Base-by-base conservation (phyloP, 2,329 filamentous ascomycete species). In the Epichloe coenophiala region DNA sequence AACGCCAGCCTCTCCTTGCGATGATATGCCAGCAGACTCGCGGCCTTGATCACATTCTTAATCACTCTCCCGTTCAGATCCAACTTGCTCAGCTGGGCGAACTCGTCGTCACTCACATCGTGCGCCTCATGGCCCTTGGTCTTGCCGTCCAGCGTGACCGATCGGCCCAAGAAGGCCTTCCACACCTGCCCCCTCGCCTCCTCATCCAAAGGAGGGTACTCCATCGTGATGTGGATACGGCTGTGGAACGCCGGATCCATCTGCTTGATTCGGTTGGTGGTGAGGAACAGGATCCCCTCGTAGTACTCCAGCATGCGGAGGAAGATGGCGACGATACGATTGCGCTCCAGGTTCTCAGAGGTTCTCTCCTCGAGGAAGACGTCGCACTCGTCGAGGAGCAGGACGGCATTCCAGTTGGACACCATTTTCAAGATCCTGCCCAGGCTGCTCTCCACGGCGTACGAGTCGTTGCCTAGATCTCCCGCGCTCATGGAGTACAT, bases 381-480 rank as follows among this genome's bases (percentile, higher is more conserved):
- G 17, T 72, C 70, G n/a, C 61, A 63, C 45, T 64, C 62, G 37
- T 64, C 62, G 8, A 64, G 57, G 12, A 64, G 56, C 6, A 73
- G 53, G 0, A 72, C 65, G 15, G 64, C 68, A 44, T 68, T 63
- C 71, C 69, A 73, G 54, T 60, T 59, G 4, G 85, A 80, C 1
- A 84, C 84, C 54, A 90, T 81, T 60, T 86, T 81, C 54, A 90
- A 57, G 48, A 65, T 63, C 0, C 52, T 54, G 0, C 50, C 27
- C 1, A 88, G 72, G 57, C 81, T 80, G 11, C 69, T 68, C 63
- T 88, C 86, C 0, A 90, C 74, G 15, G 75, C 75, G 52, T 75
- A 72, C 0, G 81, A 76, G 49, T 83, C 76, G 1, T 80, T 80
- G 31, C 86, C 85, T 0, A 90, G 73, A 60, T 89, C 85, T 33